These are phyloP conservation scores for Cryphonectria nitschkei DNA, from an alignment of 2,329 filamentous ascomycete genomes.

Conservation along the genomic window DNA sequence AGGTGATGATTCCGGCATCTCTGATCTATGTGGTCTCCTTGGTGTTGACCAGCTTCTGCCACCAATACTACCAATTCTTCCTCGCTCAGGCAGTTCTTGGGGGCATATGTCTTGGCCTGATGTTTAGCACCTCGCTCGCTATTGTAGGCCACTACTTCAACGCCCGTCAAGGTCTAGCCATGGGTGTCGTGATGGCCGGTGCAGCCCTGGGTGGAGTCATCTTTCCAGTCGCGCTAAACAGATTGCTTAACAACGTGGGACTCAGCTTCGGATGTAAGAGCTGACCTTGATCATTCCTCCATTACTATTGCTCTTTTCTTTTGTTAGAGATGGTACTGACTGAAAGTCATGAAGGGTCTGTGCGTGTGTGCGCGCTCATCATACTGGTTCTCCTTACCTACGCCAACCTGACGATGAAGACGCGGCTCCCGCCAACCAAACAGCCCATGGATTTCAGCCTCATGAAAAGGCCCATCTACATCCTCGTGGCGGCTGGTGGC, in stretches of 20 bases:
- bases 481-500: conserved; percentile 27
- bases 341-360: conserved; percentile 21
- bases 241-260: conserved; percentile 26
- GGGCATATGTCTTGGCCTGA: conserved; percentile 40
- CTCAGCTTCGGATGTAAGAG: conserved; percentile 29
- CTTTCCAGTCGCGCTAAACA: conserved; percentile 29
- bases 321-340: neutral
- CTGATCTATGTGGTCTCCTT: conserved; percentile 26
- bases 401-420: conserved; percentile 30
- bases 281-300: neutral
- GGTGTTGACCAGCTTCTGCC: conserved; percentile 27
- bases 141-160: conserved; percentile 35
- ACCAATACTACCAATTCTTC: conserved; percentile 29
- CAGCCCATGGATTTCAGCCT: conserved; percentile 35
- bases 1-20: conserved; percentile 28
- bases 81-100: conserved; percentile 27
- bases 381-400: conserved; percentile 44
- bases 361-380: conserved; percentile 31
- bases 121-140: conserved; percentile 40
- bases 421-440: conserved; percentile 25
- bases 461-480: conserved; percentile 40
- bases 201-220: conserved; percentile 33
- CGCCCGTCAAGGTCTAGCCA: conserved; percentile 32
- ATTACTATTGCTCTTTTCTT: no score
- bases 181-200: conserved; percentile 33